phyloP scores from a whole-genome alignment of 768 basidiomycete species.

The Atractiella rhizophila region DNA sequence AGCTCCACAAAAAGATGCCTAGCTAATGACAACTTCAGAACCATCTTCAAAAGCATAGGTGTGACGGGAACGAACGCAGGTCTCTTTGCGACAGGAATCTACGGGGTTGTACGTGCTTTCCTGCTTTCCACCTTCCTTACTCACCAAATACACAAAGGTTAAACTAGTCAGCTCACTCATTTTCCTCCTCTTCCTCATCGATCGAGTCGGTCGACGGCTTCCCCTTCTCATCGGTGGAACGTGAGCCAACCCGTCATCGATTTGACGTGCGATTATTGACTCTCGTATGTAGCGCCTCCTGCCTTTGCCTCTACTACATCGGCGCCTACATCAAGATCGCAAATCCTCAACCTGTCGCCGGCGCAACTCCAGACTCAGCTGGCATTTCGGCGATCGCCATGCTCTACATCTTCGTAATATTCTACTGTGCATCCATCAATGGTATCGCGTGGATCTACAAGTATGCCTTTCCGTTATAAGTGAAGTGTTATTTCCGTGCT shows the following conservation, averaged over 20 bases:
- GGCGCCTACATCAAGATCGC: not conserved
- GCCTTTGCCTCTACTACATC: slow-evolving; percentile 4
- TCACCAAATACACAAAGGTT: slow-evolving; percentile 26
- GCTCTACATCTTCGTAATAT: slow-evolving; percentile 20
- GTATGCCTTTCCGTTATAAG: slow-evolving; percentile 6
- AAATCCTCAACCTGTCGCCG: too few species aligned
- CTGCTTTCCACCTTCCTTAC: slow-evolving; percentile 24
- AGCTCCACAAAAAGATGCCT: not conserved
- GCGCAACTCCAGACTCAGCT: not conserved
- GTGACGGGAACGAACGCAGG: slow-evolving; percentile 8
- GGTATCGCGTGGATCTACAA: slow-evolving; percentile 29
- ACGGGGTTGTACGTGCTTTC: slow-evolving; percentile 27
- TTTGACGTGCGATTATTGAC: too few species aligned
- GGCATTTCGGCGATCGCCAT: not conserved
- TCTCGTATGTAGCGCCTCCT: too few species aligned
- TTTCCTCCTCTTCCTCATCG: slow-evolving; percentile 11
- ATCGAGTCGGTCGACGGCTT: slow-evolving; percentile 1
- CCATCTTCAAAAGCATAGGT: slow-evolving; percentile 28
- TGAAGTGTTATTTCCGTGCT: slow-evolving; percentile 13
- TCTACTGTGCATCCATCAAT: slow-evolving; percentile 28
- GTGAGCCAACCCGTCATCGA: too few species aligned
- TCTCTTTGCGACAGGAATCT: slow-evolving; percentile 23
- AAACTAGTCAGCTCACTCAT: slow-evolving; percentile 15
- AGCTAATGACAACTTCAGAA: slow-evolving; percentile 27
- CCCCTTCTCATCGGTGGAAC: slow-evolving; percentile 5